Base-by-base conservation (phyloP, 352 stramenopile genomes). In the Pythium vanterpoolii region DNA sequence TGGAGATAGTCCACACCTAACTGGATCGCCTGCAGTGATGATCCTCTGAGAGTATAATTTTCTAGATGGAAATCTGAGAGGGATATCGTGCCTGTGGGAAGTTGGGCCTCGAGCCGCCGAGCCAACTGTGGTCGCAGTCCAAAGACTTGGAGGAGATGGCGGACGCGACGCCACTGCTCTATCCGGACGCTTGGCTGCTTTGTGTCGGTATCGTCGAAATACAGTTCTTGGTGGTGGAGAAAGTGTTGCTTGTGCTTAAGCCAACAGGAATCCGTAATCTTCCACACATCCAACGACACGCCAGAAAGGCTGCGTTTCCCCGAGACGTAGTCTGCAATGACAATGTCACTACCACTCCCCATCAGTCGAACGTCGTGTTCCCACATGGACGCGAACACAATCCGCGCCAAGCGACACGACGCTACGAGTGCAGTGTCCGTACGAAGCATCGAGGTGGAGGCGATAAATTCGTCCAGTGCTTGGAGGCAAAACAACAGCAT, bases 401-500 rank as follows among this genome's bases (percentile, higher is more conserved):
- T 61, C 8, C 82, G 72, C 30, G 83, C 79, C 1, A 90, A 14
- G 13, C 76, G 76, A 51, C 81, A 90, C 0, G 68, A 69, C 40
- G 73, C 56, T 2, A 86, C 58, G 46, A 79, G 62, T 56, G 64
- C 42, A 5, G 77, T 24, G n/a, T 60, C 68, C 14, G 69, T 26
- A 11, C 43, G n/a, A 36, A 52, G 34, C 6, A 30, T 58, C 38
- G 39, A 46, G 23, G 28, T 16, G 23, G 59, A 30, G 1, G 74
- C 67, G 39, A 95, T 76, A 54, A 86, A 90, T 57, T 93, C 76
- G 62, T 95, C 79, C 24, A 93, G 52, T 24, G 69, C 74, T 60
- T 93, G 83, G 14, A 92, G 62, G 31, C 75, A 88, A 50, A 92
- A 91, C 11, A 91, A 64, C 52, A 95, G 51, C 68, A 89, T 85